A percentile compares a stretch with the other conserved stretches of the same genome.
Evolutionary conservation across 805 yeast genomes (phyloP).

Genomic region (Cyberlindnera veronae): DNA sequence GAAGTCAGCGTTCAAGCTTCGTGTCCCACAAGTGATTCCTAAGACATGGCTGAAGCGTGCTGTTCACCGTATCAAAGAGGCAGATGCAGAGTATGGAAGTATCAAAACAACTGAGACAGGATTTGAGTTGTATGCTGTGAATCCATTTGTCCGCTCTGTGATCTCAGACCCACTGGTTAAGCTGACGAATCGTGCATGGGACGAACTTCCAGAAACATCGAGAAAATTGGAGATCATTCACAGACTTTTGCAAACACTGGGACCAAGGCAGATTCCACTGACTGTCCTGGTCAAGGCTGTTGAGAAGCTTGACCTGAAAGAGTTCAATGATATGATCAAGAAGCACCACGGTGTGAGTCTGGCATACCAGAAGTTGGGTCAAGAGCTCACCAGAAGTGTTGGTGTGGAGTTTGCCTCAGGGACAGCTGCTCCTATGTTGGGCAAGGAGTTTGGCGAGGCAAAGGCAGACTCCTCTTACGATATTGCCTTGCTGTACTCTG

Average conservation of each 20-base stretch:
- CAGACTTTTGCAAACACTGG: slow-evolving; percentile 37
- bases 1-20: slow-evolving; percentile 40
- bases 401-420: slow-evolving; percentile 29
- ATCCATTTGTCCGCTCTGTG: slow-evolving; percentile 31
- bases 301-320: slow-evolving; percentile 30
- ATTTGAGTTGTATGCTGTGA: slow-evolving; percentile 30
- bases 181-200: slow-evolving; percentile 40
- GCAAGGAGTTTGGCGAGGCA: slow-evolving; percentile 17
- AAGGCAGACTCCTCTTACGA: slow-evolving; percentile 13
- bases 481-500: slow-evolving; percentile 37
- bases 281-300: slow-evolving; percentile 37
- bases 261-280: slow-evolving; percentile 40
- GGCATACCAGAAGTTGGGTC: slow-evolving; percentile 28
- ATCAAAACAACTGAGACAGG: slow-evolving; percentile 30
- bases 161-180: slow-evolving; percentile 34
- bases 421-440: slow-evolving; percentile 11
- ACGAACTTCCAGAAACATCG: slow-evolving; percentile 35
- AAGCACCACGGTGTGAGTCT: slow-evolving; percentile 18
- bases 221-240: slow-evolving; percentile 45
- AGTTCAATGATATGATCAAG: slow-evolving; percentile 20
- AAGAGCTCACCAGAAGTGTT: slow-evolving; percentile 13
- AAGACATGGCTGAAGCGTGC: slow-evolving; percentile 30
- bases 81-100: slow-evolving; percentile 25
- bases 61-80: slow-evolving; percentile 18
- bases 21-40: slow-evolving; percentile 55